Base-by-base conservation (phyloP, 106 monocot genomes). In the Allium cepa region DNA sequence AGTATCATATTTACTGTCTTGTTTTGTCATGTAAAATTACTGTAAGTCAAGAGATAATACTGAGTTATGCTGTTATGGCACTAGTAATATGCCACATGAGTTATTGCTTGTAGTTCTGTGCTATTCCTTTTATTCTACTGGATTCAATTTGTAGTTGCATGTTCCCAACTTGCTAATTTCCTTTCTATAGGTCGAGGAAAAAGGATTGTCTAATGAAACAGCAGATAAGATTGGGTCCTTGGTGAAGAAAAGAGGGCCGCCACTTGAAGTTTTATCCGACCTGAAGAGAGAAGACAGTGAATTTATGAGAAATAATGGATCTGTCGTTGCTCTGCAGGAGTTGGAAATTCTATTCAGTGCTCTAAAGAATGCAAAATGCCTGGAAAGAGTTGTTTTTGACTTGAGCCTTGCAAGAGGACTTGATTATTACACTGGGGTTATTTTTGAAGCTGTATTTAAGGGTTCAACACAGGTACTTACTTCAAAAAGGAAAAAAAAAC, bases 361-460 rank as follows among this genome's bases (percentile, higher is more conserved):
- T 57, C 82, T 99, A 49, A 75, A 85, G 61, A 89, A 81, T 49
- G 69, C 97, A 57, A 90, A 82, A 45, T 76, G 79, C 60, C 48
- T 87, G 17, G 79, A 78, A 57, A 99, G 81, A 72, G 68, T 99
- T 51, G 87, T 90, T 69, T 99, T 99, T 83, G 92, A 99, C 76
- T 77, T 99, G 71, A 99, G 97, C 67, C 93, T 99, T 72, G 97
- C 97, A 50, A 90, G 97, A 80, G 97, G 97, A 14, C 92, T 99
- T 69, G 97, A 99, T 74, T 99, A 99, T 78, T 99, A 99, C 52
- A 99, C 97, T 51, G 97, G 97, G 50, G 90, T 93, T 66, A 93
- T 99, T 80, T 99, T 77, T 74, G 97, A 99, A 78, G 97, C 92
- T 49, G 87, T 90, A 60, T 90, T 91, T 58, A 99, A 87, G 77